Percentiles rank a stretch among this genome's conserved stretches.
Conservation (phyloP, 441 rosid genomes). For the Eutrema salsugineum region DNA sequence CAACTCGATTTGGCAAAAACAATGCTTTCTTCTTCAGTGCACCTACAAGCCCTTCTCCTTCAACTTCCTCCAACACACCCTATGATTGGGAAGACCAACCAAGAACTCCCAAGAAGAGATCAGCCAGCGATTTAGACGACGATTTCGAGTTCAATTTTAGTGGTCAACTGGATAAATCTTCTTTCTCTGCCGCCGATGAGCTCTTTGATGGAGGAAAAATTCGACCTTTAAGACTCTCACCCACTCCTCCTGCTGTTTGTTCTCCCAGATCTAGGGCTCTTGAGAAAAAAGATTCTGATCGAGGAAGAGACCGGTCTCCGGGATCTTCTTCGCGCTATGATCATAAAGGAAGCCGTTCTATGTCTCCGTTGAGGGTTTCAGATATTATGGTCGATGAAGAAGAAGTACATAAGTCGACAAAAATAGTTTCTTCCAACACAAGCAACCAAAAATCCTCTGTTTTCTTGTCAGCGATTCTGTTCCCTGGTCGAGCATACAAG, state of each 20-base stretch:
- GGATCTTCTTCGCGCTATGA: constrained; percentile 35
- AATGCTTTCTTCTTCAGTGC: constrained; percentile 49
- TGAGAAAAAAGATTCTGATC: constrained; percentile 34
- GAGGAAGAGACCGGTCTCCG: constrained; percentile 51
- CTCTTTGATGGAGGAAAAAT: constrained; percentile 86
- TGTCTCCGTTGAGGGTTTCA: constrained; percentile 76
- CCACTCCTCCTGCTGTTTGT: constrained; percentile 33
- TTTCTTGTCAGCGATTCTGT: constrained; percentile 59
- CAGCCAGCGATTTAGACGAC: constrained; percentile 27
- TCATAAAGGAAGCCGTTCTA: constrained; percentile 67
- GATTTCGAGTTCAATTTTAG: constrained; percentile 86
- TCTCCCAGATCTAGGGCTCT: constrained; percentile 43
- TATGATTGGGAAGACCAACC: constrained; percentile 1
- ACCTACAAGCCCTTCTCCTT: constrained; percentile 58
- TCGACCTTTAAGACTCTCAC: constrained; percentile 55
- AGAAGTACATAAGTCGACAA: constrained; percentile 24
- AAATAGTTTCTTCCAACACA: constrained; percentile 27
- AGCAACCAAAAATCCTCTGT: constrained; percentile 37
- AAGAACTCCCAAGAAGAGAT: constrained; percentile 40
- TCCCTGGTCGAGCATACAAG: constrained; percentile 41
- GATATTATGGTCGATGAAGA: constrained; percentile 52
- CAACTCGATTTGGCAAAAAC: constrained; percentile 59
- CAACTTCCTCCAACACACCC: constrained; percentile 27
- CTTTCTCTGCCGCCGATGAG: constrained; percentile 85
- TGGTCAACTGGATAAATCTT: constrained; percentile 63